Evolutionary conservation across 2,329 filamentous ascomycete species (phyloP).

Genomic region (Fusarium nematophilum): DNA sequence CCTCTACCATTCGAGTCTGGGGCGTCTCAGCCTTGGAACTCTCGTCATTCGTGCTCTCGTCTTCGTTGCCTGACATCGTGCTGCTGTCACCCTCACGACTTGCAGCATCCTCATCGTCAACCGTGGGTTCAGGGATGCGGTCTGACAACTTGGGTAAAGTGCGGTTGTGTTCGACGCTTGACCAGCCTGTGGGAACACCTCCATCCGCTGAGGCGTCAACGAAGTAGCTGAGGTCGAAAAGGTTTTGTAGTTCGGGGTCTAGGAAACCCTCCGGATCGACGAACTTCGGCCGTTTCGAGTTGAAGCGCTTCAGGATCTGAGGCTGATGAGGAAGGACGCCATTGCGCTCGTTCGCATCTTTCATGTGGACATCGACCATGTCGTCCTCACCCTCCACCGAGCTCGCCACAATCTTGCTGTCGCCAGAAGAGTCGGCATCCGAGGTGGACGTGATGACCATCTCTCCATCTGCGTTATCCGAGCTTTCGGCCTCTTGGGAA

Average conservation of each 20-base stretch:
- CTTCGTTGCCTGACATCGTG: constrained; percentile 61
- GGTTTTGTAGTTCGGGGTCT: constrained; percentile 69
- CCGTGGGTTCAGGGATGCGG: constrained; percentile 56
- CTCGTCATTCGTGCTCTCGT: constrained; percentile 66
- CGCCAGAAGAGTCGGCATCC: constrained; percentile 74
- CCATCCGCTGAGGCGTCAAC: constrained; percentile 60
- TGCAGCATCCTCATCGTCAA: constrained; percentile 59
- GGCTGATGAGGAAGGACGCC: constrained; percentile 33
- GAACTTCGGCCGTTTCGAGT: constrained; percentile 63
- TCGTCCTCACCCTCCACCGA: constrained; percentile 92
- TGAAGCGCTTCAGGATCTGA: constrained; percentile 59
- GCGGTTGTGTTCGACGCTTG: constrained; percentile 68
- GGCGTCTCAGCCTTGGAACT: constrained; percentile 46
- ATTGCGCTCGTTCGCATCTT: constrained; percentile 62
- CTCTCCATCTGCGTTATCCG: constrained; percentile 73
- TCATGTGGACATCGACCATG: constrained; percentile 90
- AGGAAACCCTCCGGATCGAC: constrained; percentile 67
- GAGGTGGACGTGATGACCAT: constrained; percentile 73
- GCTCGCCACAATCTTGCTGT: constrained; percentile 77
- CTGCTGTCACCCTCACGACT: constrained; percentile 62
- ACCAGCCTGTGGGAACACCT: constrained; percentile 77
- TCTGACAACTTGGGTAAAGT: constrained; percentile 65
- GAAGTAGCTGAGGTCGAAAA: constrained; percentile 83
- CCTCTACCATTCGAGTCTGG: constrained; percentile 68
- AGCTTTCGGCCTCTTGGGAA: constrained; percentile 56